Evolutionary conservation across 2,329 filamentous ascomycete genomes (phyloP).

Genomic region (Nemania sp.): DNA sequence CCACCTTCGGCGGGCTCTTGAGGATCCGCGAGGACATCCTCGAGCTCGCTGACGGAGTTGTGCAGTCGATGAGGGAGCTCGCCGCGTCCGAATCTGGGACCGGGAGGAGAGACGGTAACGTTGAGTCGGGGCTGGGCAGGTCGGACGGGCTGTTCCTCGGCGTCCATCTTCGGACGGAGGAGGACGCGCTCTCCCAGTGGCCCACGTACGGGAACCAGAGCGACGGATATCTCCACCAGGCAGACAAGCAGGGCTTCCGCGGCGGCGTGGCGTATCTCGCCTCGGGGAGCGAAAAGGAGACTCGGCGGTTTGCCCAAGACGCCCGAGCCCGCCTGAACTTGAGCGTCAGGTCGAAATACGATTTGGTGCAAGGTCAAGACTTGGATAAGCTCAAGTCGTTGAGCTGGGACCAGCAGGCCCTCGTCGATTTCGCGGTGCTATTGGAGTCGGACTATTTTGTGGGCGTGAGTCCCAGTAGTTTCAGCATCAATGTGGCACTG

Average conservation of each 20-base stretch:
- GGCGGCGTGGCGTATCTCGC: conserved; percentile 48
- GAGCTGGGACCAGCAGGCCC: conserved; percentile 50
- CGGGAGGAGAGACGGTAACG: conserved; percentile 18
- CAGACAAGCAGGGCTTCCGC: conserved; percentile 39
- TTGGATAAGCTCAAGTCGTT: conserved; percentile 41
- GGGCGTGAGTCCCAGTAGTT: conserved; percentile 52
- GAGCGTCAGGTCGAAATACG: conserved; percentile 45
- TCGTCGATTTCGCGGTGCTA: conserved; percentile 48
- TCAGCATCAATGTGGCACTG: conserved; percentile 52
- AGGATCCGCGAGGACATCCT: conserved; percentile 43
- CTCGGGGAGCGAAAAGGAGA: conserved; percentile 49
- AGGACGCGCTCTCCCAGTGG: conserved; percentile 50
- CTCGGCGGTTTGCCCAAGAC: conserved; percentile 40
- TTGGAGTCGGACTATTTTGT: conserved; percentile 47
- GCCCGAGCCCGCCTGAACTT: conserved; percentile 38
- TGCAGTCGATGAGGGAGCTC: conserved; percentile 24
- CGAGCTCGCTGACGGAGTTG: conserved; percentile 31
- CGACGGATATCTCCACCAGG: conserved; percentile 44
- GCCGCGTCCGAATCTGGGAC: conserved; percentile 29
- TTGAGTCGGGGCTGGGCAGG: neutral
- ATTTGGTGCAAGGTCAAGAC: conserved; percentile 39
- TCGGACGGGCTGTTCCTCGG: conserved; percentile 40
- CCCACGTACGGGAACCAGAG: conserved; percentile 49
- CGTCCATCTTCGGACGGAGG: conserved; percentile 52
- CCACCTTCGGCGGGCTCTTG: conserved; percentile 51